A percentile compares a stretch with the other conserved stretches of the same genome.
phyloP scores from a whole-genome alignment of 495 filamentous ascomycete genomes.

The Penicillium cataractarum region DNA sequence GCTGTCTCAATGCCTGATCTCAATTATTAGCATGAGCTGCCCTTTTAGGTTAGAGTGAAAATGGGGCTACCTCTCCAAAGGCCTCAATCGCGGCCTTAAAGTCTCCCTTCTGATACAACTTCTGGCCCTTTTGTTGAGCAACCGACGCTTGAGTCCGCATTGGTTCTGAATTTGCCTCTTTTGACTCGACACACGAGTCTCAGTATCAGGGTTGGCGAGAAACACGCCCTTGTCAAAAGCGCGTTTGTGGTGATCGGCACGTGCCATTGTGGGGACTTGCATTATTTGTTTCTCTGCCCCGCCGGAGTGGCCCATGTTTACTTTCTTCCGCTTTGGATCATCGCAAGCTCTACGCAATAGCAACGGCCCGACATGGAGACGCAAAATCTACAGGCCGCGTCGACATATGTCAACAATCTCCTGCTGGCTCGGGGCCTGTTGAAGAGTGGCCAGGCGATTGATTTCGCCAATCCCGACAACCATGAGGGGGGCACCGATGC shows the following conservation, averaged over 20 bases:
- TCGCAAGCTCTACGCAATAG: conserved; percentile 20
- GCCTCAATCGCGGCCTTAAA: conserved; percentile 45
- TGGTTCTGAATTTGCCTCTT: not conserved
- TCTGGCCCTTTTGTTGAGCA: conserved; percentile 42
- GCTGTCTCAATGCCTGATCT: conserved; percentile 40
- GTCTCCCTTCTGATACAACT: conserved; percentile 44
- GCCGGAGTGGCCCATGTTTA: conserved; percentile 44
- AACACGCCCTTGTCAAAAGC: not conserved
- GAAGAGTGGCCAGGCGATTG: conserved; percentile 79
- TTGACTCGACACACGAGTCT: not conserved
- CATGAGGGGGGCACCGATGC: conserved; percentile 63
- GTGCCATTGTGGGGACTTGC: conserved; percentile 32
- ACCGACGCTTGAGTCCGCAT: conserved; percentile 16
- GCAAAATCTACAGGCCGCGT: conserved; percentile 82
- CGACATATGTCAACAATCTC: conserved; percentile 94
- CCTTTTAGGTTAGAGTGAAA: conserved; percentile 22
- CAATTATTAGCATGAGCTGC: conserved; percentile 11
- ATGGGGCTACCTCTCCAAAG: conserved; percentile 44
- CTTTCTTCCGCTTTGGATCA: conserved; percentile 47
- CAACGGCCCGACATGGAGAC: conserved; percentile 63
- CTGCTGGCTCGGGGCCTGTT: conserved; percentile 86
- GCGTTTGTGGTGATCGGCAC: conserved; percentile 13
- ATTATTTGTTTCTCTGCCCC: conserved; percentile 11
- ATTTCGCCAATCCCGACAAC: conserved; percentile 78
- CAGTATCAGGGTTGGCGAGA: not conserved